Percentiles rank a stretch among this genome's conserved stretches.
Evolutionary conservation across 495 filamentous ascomycete genomes (phyloP).

Genomic region (Staphylotrichum longicolle): DNA sequence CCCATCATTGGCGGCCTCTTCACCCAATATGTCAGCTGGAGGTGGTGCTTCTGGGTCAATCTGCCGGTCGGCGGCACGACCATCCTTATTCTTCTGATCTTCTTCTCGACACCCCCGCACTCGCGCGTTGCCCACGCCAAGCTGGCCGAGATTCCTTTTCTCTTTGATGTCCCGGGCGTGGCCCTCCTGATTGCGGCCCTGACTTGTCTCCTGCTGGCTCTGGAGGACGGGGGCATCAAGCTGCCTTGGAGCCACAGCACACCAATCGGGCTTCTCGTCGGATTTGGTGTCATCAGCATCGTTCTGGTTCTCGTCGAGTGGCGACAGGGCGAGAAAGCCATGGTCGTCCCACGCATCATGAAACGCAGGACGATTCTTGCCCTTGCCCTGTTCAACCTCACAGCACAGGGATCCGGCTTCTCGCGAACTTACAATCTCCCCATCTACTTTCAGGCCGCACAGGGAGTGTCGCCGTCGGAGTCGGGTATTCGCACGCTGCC

Average conservation of each 20-base stretch:
- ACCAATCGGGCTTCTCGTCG: conserved; percentile 66
- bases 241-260: conserved; percentile 61
- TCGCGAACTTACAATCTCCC: conserved; percentile 38
- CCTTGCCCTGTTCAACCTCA: conserved; percentile 42
- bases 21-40: conserved; percentile 22
- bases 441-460: conserved; percentile 60
- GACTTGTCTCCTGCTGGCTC: conserved; percentile 67
- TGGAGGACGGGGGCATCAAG: conserved; percentile 75
- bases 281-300: conserved; percentile 58
- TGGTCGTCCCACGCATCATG: conserved; percentile 45
- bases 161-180: conserved; percentile 67
- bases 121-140: conserved; percentile 20
- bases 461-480: too few species aligned
- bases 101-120: conserved; percentile 27
- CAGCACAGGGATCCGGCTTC: conserved; percentile 53
- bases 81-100: conserved; percentile 54
- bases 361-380: conserved; percentile 38
- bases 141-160: conserved; percentile 37
- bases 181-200: conserved; percentile 64
- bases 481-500: too few species aligned
- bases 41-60: conserved; percentile 63
- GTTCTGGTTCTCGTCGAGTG: conserved; percentile 49
- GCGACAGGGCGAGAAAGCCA: conserved; percentile 41
- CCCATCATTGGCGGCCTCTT: conserved; percentile 34
- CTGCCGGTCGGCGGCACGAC: conserved; percentile 65